Evolutionary conservation across 257 asterid genomes (phyloP), one percentile per base, ranked within the genome.

Genomic region (Salvia splendens): DNA sequence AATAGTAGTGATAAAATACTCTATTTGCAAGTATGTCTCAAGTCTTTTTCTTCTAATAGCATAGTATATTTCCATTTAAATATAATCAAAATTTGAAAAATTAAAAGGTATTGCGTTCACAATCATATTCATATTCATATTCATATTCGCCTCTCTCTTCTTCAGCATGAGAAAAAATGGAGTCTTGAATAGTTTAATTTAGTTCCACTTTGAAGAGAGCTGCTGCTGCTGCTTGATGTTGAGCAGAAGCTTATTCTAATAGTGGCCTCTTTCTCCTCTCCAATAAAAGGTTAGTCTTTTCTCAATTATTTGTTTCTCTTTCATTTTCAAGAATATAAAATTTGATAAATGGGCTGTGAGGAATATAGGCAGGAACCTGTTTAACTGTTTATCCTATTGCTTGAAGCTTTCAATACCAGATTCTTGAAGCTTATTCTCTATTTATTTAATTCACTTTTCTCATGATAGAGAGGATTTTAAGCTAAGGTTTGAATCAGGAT

Each of bases 31-130:
- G 45, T 73, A 53, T 65, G 17, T 43, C 20, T 10, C 8, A 51
- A 40, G 45, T 40, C 57, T 2, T 52, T 65, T 32, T 49, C 43
- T 28, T 12, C 8, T 8, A 40, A 40, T 24, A 17, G 57, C 61
- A 67, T 43, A 30, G 8, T 54, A 52, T 56, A 48, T 42, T 54
- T 68, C 73, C 80, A 76, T 84, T 76, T 82, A 72, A 75, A 80
- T 72, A 82, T 64, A 66, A 55, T 46, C 17, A 48, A 71, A 57
- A 70, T 80, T 75, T 67, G 62, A 57, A 65, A 77, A 38, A 33
- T 3, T 3, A 36, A 76, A 76, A 69, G 84, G 71, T 66, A 79
- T 76, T 81, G 82, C 80, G 78, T 84, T 79, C 74, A 69, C 84
- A 73, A 68, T 78, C 77, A 73, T 79, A 81, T 73, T 78, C 77